Percentiles rank a stretch among this genome's conserved stretches.
Conservation (phyloP, 352 stramenopile species). For the Globisporangium echinulatum region DNA sequence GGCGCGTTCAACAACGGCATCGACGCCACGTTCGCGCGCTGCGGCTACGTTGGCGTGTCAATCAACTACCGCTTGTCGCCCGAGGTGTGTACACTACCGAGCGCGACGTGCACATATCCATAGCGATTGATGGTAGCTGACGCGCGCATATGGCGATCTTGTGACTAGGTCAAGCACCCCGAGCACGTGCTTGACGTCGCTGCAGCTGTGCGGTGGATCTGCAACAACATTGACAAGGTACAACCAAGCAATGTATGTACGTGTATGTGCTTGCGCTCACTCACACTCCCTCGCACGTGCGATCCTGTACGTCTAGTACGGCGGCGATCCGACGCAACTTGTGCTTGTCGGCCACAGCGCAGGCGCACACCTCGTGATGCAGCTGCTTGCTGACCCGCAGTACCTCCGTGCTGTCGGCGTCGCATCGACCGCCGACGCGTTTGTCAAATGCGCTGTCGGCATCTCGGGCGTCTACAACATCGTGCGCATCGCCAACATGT, state of each 20-base stretch:
- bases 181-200: constrained; percentile 63
- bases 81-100: constrained; percentile 26
- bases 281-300: neutral
- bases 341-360: constrained; percentile 71
- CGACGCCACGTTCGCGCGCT: constrained; percentile 45
- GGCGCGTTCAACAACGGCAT: constrained; percentile 57
- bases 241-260: no score
- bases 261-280: neutral
- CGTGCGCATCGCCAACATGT: constrained; percentile 64
- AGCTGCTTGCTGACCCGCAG: constrained; percentile 49
- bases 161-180: constrained; percentile 38
- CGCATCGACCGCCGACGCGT: constrained; percentile 19
- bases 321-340: constrained; percentile 51
- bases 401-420: constrained; percentile 36
- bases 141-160: neutral
- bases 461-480: constrained; percentile 87
- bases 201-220: constrained; percentile 52
- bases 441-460: constrained; percentile 53
- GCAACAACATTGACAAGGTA: constrained; percentile 65
- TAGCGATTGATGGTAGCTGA: neutral
- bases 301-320: constrained; percentile 31
- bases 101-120: neutral
- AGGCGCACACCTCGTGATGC: constrained; percentile 74
- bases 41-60: constrained; percentile 50
- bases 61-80: constrained; percentile 82